A percentile compares a stretch with the other conserved stretches of the same genome.
phyloP scores from a whole-genome alignment of 352 stramenopile species.

The Pythium scleroteichum region DNA sequence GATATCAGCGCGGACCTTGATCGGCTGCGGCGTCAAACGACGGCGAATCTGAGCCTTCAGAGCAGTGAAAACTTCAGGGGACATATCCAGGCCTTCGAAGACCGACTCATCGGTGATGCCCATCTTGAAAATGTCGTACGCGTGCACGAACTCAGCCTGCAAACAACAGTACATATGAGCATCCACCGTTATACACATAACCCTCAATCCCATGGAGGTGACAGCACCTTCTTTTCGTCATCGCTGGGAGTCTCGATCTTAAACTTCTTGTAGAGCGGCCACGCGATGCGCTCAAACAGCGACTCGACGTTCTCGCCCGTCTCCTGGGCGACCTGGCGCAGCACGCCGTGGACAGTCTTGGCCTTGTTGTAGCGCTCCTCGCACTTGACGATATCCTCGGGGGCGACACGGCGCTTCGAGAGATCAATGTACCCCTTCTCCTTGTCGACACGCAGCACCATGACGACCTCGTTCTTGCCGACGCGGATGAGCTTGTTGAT shows the following conservation, averaged over 20 bases:
- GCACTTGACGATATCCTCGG: conserved; percentile 99
- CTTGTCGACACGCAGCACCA: conserved; percentile 99
- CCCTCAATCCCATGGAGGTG: background rate
- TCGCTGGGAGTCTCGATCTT: conserved; percentile 82
- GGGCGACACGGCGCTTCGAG: conserved; percentile 98
- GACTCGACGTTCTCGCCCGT: conserved; percentile 75
- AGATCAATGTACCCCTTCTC: conserved; percentile 99
- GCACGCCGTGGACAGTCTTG: conserved; percentile 98
- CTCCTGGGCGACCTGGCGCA: conserved; percentile 86
- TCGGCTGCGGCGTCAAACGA: conserved; percentile 97
- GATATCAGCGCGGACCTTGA: conserved; percentile 99
- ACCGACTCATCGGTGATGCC: conserved; percentile 91
- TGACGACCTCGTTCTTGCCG: conserved; percentile 99
- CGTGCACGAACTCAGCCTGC: conserved; percentile 94
- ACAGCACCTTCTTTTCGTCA: conserved; percentile 70
- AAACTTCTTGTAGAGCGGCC: conserved; percentile 98
- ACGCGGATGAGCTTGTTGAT: conserved; percentile 99
- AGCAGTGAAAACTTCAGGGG: conserved; percentile 79
- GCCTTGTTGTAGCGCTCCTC: conserved; percentile 99
- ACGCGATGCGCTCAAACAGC: conserved; percentile 92
- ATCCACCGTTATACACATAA: background rate
- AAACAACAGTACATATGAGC: background rate
- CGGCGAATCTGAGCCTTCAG: conserved; percentile 97
- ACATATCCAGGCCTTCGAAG: conserved; percentile 92
- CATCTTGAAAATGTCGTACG: conserved; percentile 99